A percentile compares a stretch with the other conserved stretches of the same genome.
These are phyloP conservation scores for Penicillium paneum DNA, from an alignment of 2,329 filamentous ascomycete species.

Conservation along the genomic window DNA sequence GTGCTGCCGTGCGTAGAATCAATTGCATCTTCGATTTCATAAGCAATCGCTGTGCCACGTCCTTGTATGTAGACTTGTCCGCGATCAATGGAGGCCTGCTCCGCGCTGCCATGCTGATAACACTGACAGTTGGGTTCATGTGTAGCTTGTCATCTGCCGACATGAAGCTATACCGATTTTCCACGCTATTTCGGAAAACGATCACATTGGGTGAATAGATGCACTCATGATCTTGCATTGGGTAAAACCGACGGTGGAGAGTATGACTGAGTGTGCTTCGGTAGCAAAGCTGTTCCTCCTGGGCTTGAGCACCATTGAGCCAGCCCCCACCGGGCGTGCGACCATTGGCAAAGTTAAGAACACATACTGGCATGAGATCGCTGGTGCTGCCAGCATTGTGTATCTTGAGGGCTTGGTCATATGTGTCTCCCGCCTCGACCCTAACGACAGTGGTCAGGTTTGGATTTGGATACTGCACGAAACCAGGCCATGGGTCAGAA, in stretches of 20 bases:
- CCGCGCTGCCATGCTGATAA: constrained; percentile 60
- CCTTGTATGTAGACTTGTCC: constrained; percentile 37
- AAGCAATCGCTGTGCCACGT: constrained; percentile 47
- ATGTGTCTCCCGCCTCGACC: constrained; percentile 57
- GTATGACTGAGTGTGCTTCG: constrained; percentile 49
- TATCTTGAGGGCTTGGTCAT: constrained; percentile 54
- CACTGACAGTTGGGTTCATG: constrained; percentile 44
- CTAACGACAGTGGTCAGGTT: constrained; percentile 38
- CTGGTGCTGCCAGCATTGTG: constrained; percentile 20
- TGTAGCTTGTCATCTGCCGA: background rate
- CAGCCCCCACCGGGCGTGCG: constrained; percentile 61
- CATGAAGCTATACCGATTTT: constrained; percentile 49
- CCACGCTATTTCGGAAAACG: constrained; percentile 54
- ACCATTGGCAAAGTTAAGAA: constrained; percentile 66
- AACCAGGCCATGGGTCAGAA: no score
- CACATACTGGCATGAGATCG: constrained; percentile 45
- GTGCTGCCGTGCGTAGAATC: constrained; percentile 58
- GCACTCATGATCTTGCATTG: constrained; percentile 49
- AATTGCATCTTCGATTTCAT: constrained; percentile 64
- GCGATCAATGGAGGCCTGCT: constrained; percentile 38
- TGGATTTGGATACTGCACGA: constrained; percentile 39
- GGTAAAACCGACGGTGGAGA: constrained; percentile 51
- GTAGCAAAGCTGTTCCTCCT: constrained; percentile 68
- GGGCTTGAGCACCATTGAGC: constrained; percentile 59
- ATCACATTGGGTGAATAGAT: constrained; percentile 62